Percentiles rank a stretch among this genome's conserved stretches.
These are phyloP conservation scores for Claviceps arundinis DNA, from an alignment of 2,329 filamentous ascomycete genomes.

Conservation along the genomic window DNA sequence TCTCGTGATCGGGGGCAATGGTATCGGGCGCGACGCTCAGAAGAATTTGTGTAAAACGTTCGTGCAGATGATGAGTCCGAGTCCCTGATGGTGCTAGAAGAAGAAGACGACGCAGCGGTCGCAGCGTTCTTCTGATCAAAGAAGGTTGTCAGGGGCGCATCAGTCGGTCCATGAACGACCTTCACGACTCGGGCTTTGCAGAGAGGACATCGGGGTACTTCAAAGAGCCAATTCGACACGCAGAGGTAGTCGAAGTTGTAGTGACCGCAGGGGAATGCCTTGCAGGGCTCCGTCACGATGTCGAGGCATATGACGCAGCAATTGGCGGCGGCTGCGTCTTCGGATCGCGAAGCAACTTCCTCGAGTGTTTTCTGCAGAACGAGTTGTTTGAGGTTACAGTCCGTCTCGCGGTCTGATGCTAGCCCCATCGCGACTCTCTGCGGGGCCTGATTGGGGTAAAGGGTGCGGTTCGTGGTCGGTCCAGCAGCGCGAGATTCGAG, in stretches of 20 bases:
- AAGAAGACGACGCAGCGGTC: neutral
- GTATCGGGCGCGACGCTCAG: neutral
- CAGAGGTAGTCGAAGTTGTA: constrained; percentile 75
- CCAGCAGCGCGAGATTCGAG: neutral
- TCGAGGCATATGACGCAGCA: constrained; percentile 86
- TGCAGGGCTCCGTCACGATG: constrained; percentile 54
- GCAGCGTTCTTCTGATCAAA: constrained; percentile 31
- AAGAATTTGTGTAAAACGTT: neutral
- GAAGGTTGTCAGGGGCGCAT: constrained; percentile 32
- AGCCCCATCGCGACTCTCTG: neutral
- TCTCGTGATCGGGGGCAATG: neutral
- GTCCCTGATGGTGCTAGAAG: constrained; percentile 2
- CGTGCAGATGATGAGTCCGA: neutral
- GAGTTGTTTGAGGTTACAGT: constrained; percentile 25
- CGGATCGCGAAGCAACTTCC: constrained; percentile 22
- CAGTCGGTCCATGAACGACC: constrained; percentile 51
- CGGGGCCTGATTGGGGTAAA: too few relatives aligned
- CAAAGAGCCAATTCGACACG: constrained; percentile 67
- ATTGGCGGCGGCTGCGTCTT: constrained; percentile 12
- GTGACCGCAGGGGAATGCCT: constrained; percentile 67
- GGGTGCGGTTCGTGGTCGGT: neutral
- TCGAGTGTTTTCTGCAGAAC: constrained; percentile 32
- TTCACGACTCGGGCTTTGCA: constrained; percentile 48
- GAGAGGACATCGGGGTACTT: constrained; percentile 61
- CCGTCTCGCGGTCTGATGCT: constrained; percentile 1